These are phyloP conservation scores for Sphagnum magellanicum DNA, from an alignment of 228 moss, liverwort and hornwort species.

Conservation along the genomic window DNA sequence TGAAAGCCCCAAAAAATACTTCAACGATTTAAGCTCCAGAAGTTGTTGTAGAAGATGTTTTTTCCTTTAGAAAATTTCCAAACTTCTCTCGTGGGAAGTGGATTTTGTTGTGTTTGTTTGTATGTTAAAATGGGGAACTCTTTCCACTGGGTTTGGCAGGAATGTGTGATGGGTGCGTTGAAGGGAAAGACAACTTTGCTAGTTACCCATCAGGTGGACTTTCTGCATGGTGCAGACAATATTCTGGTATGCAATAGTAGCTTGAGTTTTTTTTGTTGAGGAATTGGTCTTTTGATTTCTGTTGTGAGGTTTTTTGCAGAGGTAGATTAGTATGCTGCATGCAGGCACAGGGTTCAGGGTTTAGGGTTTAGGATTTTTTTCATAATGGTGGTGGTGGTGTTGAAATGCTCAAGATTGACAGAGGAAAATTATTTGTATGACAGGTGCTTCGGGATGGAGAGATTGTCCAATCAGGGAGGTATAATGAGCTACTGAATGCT, in stretches of 20 bases:
- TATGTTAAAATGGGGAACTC: too few species aligned
- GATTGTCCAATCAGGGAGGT: slow-evolving; percentile 41
- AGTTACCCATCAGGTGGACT: slow-evolving; percentile 28
- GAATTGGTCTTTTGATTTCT: neutral
- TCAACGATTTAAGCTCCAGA: too few species aligned
- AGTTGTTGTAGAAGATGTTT: too few species aligned
- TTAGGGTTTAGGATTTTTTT: neutral
- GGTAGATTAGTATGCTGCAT: neutral
- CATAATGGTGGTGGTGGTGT: neutral
- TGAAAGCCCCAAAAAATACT: neutral
- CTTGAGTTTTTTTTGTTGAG: neutral
- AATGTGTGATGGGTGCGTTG: slow-evolving; percentile 8
- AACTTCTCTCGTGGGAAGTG: too few species aligned
- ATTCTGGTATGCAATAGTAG: slow-evolving; percentile 13
- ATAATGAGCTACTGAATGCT: slow-evolving; percentile 20
- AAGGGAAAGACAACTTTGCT: slow-evolving; percentile 3
- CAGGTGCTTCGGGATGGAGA: slow-evolving; percentile 49
- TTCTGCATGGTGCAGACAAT: slow-evolving; percentile 17
- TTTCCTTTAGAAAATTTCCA: too few species aligned
- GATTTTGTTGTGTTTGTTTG: too few species aligned
- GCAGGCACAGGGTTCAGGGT: neutral
- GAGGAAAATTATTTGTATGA: neutral
- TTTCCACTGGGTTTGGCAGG: neutral
- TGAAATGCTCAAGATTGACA: neutral
- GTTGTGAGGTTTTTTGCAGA: neutral